Evolutionary conservation across 1,139 yeast species (phyloP), one percentile per base, ranked within the genome.

Genomic region (Taiozyma sp.): DNA sequence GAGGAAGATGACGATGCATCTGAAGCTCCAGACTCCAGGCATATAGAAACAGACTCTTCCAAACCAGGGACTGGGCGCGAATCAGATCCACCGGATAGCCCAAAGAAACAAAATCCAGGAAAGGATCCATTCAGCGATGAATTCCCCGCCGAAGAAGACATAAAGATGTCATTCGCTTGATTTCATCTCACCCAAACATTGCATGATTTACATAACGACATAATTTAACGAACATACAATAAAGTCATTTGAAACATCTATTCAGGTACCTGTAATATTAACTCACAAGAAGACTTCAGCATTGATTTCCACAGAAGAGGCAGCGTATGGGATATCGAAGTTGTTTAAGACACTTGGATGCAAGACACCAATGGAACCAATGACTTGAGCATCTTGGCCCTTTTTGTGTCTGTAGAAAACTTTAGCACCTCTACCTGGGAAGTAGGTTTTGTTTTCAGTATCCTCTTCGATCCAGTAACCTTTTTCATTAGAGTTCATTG

Each of bases 341-440:
- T 79, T 74, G 60, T 77, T 77, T 79, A 91, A 77, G 52, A 95
- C 99, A 65, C 88, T 90, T 39, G 99, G 99, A 69, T 95, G 99
- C 64, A 95, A 76, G 52, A 90, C 97, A 67, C 99, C 99, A 61
- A 95, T 75, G 47, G 82, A 73, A 59, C 99, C 99, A 63, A 95
- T 79, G 49, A 74, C 80, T 57, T 75, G 70, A 29, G 75, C 77
- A 44, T 77, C 72, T 29, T 69, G 84, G 52, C 81, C 85, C 56
- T 80, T 79, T 53, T 73, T 76, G 52, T 77, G 72, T 73, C 96
- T 81, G 74, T 83, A 87, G 70, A 77, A 80, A 54, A 95, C 78
- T 63, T 80, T 83, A 47, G 99, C 99, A 55, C 97, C 98, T 75
- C 99, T 85, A 46, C 98, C 99, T 44, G 97, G 96, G 86, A 95